Percentiles rank a stretch among this genome's conserved stretches.
Conservation (phyloP, 23 red algal genomes). For the Gracilaria domingensis region DNA sequence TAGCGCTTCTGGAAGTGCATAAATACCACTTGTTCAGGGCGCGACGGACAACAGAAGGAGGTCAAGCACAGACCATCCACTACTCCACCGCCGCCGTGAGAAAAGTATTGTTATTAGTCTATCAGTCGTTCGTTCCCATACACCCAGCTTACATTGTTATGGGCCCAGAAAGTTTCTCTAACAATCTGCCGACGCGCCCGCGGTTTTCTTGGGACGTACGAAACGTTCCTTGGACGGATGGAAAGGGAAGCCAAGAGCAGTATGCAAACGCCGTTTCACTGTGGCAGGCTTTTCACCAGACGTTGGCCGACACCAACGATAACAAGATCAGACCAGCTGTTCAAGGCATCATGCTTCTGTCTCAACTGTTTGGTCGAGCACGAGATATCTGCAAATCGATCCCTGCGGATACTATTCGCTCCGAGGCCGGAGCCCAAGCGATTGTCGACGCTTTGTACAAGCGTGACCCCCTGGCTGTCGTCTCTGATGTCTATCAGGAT, state of each 20-base stretch:
- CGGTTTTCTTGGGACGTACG: not conserved
- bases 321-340: not conserved
- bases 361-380: constrained; percentile 16
- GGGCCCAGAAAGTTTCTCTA: constrained; percentile 18
- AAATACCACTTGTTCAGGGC: too few relatives aligned
- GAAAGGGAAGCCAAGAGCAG: constrained; percentile 7
- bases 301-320: not conserved
- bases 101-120: too few relatives aligned
- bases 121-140: too few relatives aligned
- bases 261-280: constrained; percentile 18
- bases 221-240: constrained; percentile 8
- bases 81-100: too few relatives aligned
- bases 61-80: too few relatives aligned
- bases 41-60: too few relatives aligned
- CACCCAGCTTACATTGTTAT: constrained; percentile 5
- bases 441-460: constrained; percentile 44
- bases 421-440: not conserved
- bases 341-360: constrained; percentile 1
- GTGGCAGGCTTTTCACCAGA: constrained; percentile 17
- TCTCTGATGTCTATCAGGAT: constrained; percentile 23
- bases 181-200: not conserved
- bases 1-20: too few relatives aligned
- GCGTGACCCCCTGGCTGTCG: constrained; percentile 20
- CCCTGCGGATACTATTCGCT: not conserved
- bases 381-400: constrained; percentile 16